Evolutionary conservation across 1,284 basidiomycete species (phyloP), one percentile per base, ranked within the genome.

Genomic region (Rhodotorula sp.): DNA sequence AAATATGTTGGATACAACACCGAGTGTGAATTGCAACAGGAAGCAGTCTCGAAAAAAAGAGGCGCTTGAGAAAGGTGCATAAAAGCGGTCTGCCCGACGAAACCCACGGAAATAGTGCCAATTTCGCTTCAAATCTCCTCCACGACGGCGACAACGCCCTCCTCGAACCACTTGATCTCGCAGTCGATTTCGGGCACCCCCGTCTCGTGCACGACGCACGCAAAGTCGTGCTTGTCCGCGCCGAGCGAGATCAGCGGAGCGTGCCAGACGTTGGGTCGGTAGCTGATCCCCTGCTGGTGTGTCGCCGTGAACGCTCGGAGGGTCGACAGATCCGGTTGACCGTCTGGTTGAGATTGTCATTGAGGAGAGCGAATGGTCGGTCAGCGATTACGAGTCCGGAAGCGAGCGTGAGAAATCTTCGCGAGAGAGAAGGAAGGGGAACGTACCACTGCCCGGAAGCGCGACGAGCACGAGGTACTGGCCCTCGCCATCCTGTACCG

Each of bases 231-330:
- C 46, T 67, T 56, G 53, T 26, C 60, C 46, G 45, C 46, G 22
- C 64, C 55, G 49, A 79, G 67, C 5, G 79, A 77, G 55, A 80
- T 75, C 53, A 80, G 64, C 7, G 79, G 79, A 48, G 77, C 76
- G 91, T 93, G 93, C 94, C 94, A 97, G 61, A 92, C 83, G 17
- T 87, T 91, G 6, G 84, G 85, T 72, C 88, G 83, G 79, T 95
- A 96, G 30, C 89, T 86, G 59, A 97, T 87, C 0, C 93, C 93
- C 79, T 97, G 94, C 1, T 86, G 85, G 7, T 86, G 84, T 55
- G 84, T 87, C 0, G 91, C 92, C 60, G 90, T 78, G 80, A 96
- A 97, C 8, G 91, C 93, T 67, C 88, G 85, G 72, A 93, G 76
- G 0, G 87, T 91, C 56, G 78, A 78, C 69, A 92, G 72, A 78